phyloP scores from a whole-genome alignment of 2,329 filamentous ascomycete species.

The Penicillium aurantiogriseum region DNA sequence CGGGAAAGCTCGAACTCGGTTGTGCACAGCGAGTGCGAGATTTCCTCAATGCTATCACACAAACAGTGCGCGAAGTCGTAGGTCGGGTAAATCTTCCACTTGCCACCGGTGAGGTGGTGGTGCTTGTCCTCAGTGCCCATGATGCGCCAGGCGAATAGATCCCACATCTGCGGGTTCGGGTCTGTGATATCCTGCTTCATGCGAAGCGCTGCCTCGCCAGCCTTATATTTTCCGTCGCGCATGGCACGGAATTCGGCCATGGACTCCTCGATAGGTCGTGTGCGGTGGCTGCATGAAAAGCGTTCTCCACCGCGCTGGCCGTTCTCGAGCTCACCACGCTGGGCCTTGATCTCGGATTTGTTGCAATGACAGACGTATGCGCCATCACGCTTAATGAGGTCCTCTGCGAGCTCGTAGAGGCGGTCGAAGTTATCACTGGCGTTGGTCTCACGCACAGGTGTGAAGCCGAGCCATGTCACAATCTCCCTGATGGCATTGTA shows the following conservation, averaged over 20 bases:
- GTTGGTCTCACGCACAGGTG: slow-evolving; percentile 75
- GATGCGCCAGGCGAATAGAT: slow-evolving; percentile 86
- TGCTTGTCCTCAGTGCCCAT: slow-evolving; percentile 56
- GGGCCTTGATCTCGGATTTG: slow-evolving; percentile 78
- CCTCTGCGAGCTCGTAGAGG: slow-evolving; percentile 84
- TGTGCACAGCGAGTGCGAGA: slow-evolving; percentile 90
- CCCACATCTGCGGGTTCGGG: slow-evolving; percentile 95
- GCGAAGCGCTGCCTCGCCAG: slow-evolving; percentile 76
- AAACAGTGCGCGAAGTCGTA: slow-evolving; percentile 68
- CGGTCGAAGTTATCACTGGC: slow-evolving; percentile 87
- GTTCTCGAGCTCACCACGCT: slow-evolving; percentile 74
- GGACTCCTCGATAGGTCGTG: slow-evolving; percentile 71
- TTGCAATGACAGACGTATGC: slow-evolving; percentile 82
- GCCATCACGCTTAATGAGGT: slow-evolving; percentile 68
- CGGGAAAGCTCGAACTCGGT: slow-evolving; percentile 85
- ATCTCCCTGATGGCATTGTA: slow-evolving; percentile 88
- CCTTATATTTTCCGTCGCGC: slow-evolving; percentile 86
- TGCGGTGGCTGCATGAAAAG: slow-evolving; percentile 77
- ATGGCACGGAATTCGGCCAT: slow-evolving; percentile 82
- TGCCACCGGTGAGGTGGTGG: slow-evolving; percentile 65
- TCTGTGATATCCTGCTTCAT: slow-evolving; percentile 88
- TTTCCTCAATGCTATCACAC: slow-evolving; percentile 86
- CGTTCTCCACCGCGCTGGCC: slow-evolving; percentile 62
- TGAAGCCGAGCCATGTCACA: slow-evolving; percentile 79
- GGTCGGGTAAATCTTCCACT: slow-evolving; percentile 92